These are phyloP conservation scores for Pezicula neosporulosa DNA, from an alignment of 2,329 filamentous ascomycete genomes.

Conservation along the genomic window DNA sequence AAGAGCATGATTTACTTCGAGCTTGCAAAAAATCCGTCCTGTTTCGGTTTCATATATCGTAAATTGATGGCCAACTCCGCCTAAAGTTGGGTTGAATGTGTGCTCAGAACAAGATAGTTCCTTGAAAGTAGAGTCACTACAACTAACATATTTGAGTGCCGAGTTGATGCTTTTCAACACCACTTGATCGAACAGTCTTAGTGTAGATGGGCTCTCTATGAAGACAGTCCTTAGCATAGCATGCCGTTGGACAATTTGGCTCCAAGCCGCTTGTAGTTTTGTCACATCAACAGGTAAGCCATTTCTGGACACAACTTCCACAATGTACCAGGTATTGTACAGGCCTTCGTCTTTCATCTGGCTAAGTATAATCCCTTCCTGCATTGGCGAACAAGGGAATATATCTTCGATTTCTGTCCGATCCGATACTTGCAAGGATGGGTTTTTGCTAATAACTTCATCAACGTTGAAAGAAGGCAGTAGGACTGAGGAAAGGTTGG, in stretches of 20 bases:
- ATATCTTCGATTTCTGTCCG: constrained; percentile 11
- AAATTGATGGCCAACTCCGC: background rate
- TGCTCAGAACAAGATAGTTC: background rate
- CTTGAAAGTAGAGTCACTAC: background rate
- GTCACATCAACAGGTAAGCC: constrained; percentile 7
- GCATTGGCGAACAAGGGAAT: constrained; percentile 15
- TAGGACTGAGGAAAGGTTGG: too few relatives aligned
- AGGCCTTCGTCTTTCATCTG: constrained; percentile 5
- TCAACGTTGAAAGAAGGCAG: background rate
- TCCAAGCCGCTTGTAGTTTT: constrained; percentile 17
- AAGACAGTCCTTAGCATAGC: constrained; percentile 9
- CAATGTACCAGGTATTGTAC: background rate
- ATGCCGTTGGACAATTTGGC: constrained; percentile 12
- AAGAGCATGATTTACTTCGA: constrained; percentile 48
- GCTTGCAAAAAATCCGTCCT: constrained; percentile 36
- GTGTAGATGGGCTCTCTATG: too few relatives aligned
- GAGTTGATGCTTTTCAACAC: too few relatives aligned
- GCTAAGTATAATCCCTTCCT: constrained; percentile 13
- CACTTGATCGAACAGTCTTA: too few relatives aligned
- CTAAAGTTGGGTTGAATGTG: background rate
- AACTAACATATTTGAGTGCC: background rate
- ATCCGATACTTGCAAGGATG: constrained; percentile 3
- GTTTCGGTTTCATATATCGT: background rate
- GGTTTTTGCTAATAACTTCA: background rate
- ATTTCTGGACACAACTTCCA: background rate